Evolutionary conservation across 306 rosid genomes (phyloP), one percentile per base, ranked within the genome.

Genomic region (Citrullus mucosospermus): DNA sequence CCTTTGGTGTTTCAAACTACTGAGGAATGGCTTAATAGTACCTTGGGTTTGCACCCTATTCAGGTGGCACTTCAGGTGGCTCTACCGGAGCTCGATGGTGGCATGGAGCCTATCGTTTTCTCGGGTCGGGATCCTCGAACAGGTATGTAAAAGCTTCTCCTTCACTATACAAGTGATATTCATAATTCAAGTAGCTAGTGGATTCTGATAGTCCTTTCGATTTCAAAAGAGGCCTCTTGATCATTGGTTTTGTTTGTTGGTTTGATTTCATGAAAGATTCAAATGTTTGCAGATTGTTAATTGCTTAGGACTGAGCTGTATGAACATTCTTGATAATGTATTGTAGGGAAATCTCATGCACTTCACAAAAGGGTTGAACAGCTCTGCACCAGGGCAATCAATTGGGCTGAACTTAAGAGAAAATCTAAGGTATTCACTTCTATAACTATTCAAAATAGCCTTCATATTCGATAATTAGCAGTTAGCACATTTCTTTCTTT

Each of bases 31-130:
- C 84, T 96, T 28, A 96, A 92, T 50, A 96, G 99, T 75, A 92
- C 98, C 68, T 75, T 96, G 85, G 99, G 99, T 30, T 78, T 96
- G 88, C 99, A 96, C 81, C 99, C 99, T 25, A 92, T 96, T 78
- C 99, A 96, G 89, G 99, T 96, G 8, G 99, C 99, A 28, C 88
- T 96, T 82, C 99, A 96, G 82, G 98, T 96, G 80, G 99, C 99
- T 57, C 90, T 96, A 67, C 99, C 99, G 0, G 99, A 96, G 87
- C 97, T 96, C 1, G 99, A 92, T 84, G 99, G 99, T 74, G 99
- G 98, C 77, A 96, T 96, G 97, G 99, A 96, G 84, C 99, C 99
- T 13, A 96, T 96, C 14, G 96, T 96, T 81, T 96, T 91, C 34
- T 89, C 99, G 0, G 98, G 99, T 28, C 89, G 99, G 22, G 99